These are phyloP conservation scores for Graphilbum sp. DNA, from an alignment of 2,329 filamentous ascomycete species.

Conservation along the genomic window DNA sequence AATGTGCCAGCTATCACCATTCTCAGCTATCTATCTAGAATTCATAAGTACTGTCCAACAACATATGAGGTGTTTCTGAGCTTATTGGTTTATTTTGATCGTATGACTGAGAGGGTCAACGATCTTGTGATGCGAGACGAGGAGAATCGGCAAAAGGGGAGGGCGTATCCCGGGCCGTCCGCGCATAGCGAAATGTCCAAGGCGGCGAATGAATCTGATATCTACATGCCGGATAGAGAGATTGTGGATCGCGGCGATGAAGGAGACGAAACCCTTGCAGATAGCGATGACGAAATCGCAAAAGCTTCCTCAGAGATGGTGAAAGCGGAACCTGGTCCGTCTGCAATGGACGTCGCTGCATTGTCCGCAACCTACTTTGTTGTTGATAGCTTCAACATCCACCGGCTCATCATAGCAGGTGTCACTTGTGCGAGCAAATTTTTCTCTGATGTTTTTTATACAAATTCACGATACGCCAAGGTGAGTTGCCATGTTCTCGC, in stretches of 20 bases:
- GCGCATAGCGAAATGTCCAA: too few relatives aligned
- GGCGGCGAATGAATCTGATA: too few relatives aligned
- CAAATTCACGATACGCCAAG: slow-evolving; percentile 98
- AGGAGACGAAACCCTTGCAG: slow-evolving; percentile 34
- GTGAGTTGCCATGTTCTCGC: slow-evolving; percentile 28
- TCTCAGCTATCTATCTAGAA: slow-evolving; percentile 82
- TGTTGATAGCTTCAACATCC: slow-evolving; percentile 98
- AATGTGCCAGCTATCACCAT: slow-evolving; percentile 97
- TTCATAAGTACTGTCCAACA: slow-evolving; percentile 97
- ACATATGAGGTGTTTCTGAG: slow-evolving; percentile 97
- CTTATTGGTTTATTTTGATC: slow-evolving; percentile 90
- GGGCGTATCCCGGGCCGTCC: too few relatives aligned
- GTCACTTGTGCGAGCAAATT: slow-evolving; percentile 99
- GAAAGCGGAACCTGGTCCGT: too few relatives aligned
- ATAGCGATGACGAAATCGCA: slow-evolving; percentile 21
- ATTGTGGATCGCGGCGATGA: too few relatives aligned
- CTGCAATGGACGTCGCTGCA: neutral
- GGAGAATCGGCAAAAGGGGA: slow-evolving; percentile 22
- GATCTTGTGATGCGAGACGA: slow-evolving; percentile 56
- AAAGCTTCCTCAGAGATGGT: neutral
- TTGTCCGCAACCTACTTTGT: slow-evolving; percentile 49
- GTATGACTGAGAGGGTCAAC: slow-evolving; percentile 95
- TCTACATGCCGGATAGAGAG: too few relatives aligned
- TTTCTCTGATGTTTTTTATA: slow-evolving; percentile 98
- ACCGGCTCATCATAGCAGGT: slow-evolving; percentile 86